phyloP scores from a whole-genome alignment of 1,139 yeast species.

The Diutina rugosa region DNA sequence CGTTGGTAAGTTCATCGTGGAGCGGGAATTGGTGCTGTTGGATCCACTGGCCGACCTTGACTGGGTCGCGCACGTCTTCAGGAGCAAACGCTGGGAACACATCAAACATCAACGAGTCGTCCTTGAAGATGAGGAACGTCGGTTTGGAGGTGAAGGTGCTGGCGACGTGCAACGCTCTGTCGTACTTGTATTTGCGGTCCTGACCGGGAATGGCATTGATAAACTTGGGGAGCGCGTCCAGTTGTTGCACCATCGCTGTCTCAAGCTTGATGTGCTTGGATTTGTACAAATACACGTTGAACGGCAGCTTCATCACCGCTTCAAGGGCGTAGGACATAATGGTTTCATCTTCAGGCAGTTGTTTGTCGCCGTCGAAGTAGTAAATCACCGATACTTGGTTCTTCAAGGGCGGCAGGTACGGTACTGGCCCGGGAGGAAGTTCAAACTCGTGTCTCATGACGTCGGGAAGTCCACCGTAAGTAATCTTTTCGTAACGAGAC shows the following conservation, averaged over 20 bases:
- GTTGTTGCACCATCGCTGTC: conserved; percentile 27
- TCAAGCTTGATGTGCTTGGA: conserved; percentile 30
- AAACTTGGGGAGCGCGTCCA: conserved; percentile 23
- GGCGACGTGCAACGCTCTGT: conserved; percentile 33
- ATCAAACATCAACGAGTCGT: conserved; percentile 36
- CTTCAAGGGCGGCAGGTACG: conserved; percentile 10
- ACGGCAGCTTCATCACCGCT: conserved; percentile 41
- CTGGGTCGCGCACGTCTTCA: conserved; percentile 42
- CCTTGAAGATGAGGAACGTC: conserved; percentile 45
- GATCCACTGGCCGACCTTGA: conserved; percentile 36
- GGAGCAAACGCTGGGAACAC: conserved; percentile 51
- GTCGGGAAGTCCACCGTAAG: conserved; percentile 23
- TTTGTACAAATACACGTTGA: conserved; percentile 39
- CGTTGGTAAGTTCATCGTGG: conserved; percentile 35
- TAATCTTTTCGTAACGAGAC: conserved; percentile 24
- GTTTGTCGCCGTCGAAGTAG: conserved; percentile 37
- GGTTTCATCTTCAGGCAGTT: conserved; percentile 46
- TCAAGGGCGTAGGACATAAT: conserved; percentile 48
- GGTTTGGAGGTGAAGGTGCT: conserved; percentile 48
- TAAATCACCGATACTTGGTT: conserved; percentile 38
- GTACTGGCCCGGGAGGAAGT: conserved; percentile 12
- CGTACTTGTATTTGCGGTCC: conserved; percentile 14
- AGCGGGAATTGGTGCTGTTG: conserved; percentile 34
- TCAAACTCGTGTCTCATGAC: conserved; percentile 16
- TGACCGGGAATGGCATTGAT: conserved; percentile 25